Evolutionary conservation across 1,284 basidiomycete genomes (phyloP).

Genomic region (Ustilago crameri): DNA sequence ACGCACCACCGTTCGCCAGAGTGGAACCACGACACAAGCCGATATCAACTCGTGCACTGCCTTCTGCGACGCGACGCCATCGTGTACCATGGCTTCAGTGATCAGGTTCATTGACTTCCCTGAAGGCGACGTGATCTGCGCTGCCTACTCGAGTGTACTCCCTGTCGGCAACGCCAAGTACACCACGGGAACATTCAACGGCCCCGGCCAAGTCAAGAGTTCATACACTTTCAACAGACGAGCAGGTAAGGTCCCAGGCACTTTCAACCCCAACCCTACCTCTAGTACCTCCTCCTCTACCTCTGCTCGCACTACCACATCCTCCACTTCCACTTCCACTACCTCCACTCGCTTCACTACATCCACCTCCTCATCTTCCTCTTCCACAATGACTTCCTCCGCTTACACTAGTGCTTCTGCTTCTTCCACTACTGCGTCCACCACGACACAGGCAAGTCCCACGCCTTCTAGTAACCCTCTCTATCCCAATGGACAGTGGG

Average conservation of each 20-base stretch:
- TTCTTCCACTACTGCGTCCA: too few relatives aligned
- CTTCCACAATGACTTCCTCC: slow-evolving; percentile 3
- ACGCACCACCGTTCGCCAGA: slow-evolving; percentile 12
- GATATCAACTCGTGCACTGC: slow-evolving; percentile 19
- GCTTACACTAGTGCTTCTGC: neutral
- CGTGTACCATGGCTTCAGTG: slow-evolving; percentile 34
- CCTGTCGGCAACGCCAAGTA: slow-evolving; percentile 14
- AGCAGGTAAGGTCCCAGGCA: slow-evolving; percentile 15
- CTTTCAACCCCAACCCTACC: neutral
- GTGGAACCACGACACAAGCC: slow-evolving; percentile 15
- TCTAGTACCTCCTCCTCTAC: neutral
- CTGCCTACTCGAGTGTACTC: slow-evolving; percentile 5
- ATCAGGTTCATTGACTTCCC: slow-evolving; percentile 26
- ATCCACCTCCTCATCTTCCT: neutral
- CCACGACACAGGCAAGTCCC: neutral
- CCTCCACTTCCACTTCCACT: slow-evolving; percentile 2
- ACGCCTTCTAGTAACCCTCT: too few relatives aligned
- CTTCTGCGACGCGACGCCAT: slow-evolving; percentile 12
- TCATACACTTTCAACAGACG: slow-evolving; percentile 29
- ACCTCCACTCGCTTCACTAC: neutral
- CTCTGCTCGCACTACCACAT: neutral
- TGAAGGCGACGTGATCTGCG: slow-evolving; percentile 36
- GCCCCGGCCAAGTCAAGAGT: slow-evolving; percentile 17
- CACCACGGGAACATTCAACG: slow-evolving; percentile 21
- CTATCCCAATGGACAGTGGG: slow-evolving; percentile 8